Conservation (phyloP, 192 early-diverging fungal species). For the Obelidium mucronatum region DNA sequence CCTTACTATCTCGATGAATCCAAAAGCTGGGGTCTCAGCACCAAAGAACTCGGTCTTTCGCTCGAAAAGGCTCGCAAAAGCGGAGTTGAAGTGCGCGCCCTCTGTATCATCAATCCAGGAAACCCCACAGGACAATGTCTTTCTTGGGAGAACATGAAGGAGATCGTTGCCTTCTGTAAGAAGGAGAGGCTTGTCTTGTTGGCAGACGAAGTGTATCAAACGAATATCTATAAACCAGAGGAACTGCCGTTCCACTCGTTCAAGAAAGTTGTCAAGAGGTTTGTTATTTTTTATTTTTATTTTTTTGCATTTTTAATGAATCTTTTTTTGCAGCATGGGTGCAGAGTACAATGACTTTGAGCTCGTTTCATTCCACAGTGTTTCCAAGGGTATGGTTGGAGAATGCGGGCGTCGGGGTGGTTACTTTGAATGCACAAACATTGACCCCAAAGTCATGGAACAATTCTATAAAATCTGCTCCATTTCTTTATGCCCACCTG, state of each 20-base stretch:
- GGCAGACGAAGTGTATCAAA: constrained; percentile 99
- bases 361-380: constrained; percentile 94
- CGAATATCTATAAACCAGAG: constrained; percentile 85
- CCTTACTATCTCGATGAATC: constrained; percentile 94
- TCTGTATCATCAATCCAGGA: constrained; percentile 98
- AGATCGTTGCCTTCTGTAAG: constrained; percentile 88
- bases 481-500: constrained; percentile 92
- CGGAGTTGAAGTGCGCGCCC: constrained; percentile 88
- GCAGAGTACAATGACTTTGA: constrained; percentile 75
- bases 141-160: constrained; percentile 79
- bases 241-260: constrained; percentile 93
- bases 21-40: constrained; percentile 79
- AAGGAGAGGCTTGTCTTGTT: constrained; percentile 82
- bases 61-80: constrained; percentile 67
- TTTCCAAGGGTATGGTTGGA: constrained; percentile 98
- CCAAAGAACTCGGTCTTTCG: constrained; percentile 68
- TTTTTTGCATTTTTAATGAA: not conserved
- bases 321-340: constrained; percentile 61
- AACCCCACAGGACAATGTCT: constrained; percentile 98
- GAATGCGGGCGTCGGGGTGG: constrained; percentile 98
- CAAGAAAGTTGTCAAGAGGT: constrained; percentile 87
- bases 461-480: constrained; percentile 95
- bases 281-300: not conserved
- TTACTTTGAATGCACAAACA: constrained; percentile 91
- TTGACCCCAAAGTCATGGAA: constrained; percentile 76